Percentiles rank a stretch among this genome's conserved stretches.
phyloP scores from a whole-genome alignment of 2,329 filamentous ascomycete genomes.

The Ceratocystis lukuohia region DNA sequence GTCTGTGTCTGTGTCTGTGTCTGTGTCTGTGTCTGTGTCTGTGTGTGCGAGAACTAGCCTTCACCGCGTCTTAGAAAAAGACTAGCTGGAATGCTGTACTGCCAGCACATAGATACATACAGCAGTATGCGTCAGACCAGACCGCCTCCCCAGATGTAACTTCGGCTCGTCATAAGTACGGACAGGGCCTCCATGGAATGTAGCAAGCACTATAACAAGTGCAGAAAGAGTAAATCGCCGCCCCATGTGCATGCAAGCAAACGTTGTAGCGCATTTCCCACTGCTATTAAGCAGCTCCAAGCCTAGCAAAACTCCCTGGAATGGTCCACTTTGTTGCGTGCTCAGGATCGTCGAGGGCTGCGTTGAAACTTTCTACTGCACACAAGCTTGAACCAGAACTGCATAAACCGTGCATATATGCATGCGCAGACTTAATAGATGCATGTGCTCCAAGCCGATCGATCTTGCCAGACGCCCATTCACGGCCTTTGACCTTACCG shows the following conservation, averaged over 20 bases:
- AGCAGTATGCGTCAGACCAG: background rate
- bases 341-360: background rate
- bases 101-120: background rate
- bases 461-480: background rate
- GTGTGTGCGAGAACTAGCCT: too few species aligned
- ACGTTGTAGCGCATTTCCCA: background rate
- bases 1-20: too few species aligned
- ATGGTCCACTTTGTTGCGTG: background rate
- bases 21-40: too few species aligned
- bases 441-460: background rate
- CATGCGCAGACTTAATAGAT: background rate
- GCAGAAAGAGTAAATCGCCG: background rate
- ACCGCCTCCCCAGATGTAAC: background rate
- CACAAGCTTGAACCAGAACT: background rate
- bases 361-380: background rate
- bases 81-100: background rate
- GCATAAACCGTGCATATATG: conserved; percentile 1
- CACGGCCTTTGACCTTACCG: background rate
- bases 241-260: background rate
- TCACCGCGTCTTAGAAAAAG: too few species aligned
- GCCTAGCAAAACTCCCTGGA: background rate
- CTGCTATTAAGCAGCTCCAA: background rate
- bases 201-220: background rate
- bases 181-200: background rate
- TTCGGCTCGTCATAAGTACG: background rate